Conservation (phyloP, 192 early-diverging fungal species). For the Coemansia sp. region DNA sequence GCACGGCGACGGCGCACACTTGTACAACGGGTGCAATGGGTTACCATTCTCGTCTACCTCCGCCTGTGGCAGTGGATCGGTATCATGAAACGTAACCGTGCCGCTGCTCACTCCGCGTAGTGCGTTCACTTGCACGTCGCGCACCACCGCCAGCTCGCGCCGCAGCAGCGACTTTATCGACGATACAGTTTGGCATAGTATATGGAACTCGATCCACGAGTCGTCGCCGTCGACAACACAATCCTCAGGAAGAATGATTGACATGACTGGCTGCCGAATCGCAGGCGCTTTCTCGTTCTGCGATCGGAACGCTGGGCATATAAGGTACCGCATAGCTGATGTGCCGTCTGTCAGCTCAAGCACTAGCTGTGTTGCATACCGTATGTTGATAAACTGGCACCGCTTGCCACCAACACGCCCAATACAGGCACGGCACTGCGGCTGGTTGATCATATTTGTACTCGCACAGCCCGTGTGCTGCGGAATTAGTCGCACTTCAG, state of each 20-base stretch:
- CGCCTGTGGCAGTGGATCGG: conserved; percentile 8
- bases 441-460: conserved; percentile 13
- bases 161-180: conserved; percentile 37
- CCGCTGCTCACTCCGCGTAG: conserved; percentile 6
- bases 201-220: conserved; percentile 35
- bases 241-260: conserved; percentile 29
- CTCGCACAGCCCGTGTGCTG: conserved; percentile 16
- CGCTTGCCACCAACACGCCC: conserved; percentile 11
- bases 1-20: conserved; percentile 27
- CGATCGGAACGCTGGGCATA: conserved; percentile 32
- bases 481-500: conserved; percentile 17
- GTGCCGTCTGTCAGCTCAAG: conserved; percentile 18
- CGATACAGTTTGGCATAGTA: conserved; percentile 32
- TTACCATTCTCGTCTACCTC: conserved; percentile 6
- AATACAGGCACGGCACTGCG: conserved; percentile 40
- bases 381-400: conserved; percentile 22
- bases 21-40: conserved; percentile 29
- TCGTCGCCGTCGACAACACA: conserved; percentile 17
- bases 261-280: conserved; percentile 18
- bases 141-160: conserved; percentile 38
- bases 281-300: conserved; percentile 25
- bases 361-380: conserved; percentile 23
- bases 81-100: conserved; percentile 14
- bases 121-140: conserved; percentile 18
- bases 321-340: conserved; percentile 13